A percentile compares a stretch with the other conserved stretches of the same genome.
Conservation (phyloP, 345 rosid genomes). For the Populus davidiana region DNA sequence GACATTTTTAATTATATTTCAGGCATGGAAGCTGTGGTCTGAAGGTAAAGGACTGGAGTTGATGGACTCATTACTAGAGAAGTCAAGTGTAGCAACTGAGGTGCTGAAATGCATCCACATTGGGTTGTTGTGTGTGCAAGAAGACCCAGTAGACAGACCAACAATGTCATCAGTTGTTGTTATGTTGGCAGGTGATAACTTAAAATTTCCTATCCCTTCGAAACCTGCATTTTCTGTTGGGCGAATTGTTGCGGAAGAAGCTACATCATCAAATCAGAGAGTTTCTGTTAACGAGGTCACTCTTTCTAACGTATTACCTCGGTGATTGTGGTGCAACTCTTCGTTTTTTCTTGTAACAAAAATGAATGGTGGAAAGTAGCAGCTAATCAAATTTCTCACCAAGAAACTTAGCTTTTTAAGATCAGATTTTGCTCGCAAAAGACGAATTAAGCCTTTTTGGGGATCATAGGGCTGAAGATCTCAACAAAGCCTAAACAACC, state of each 20-base stretch:
- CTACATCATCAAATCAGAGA: not conserved
- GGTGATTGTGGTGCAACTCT: not conserved
- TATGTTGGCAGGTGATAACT: conserved; percentile 21
- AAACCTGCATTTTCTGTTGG: conserved; percentile 3
- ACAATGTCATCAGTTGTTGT: conserved; percentile 1
- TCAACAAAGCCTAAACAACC: no score
- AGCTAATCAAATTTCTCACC: no score
- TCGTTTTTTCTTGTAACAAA: no score
- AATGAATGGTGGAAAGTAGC: no score
- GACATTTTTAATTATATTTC: not conserved
- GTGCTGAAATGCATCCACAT: conserved; percentile 10
- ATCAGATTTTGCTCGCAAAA: no score
- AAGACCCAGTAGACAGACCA: conserved; percentile 1
- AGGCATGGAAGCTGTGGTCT: conserved; percentile 20
- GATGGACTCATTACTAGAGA: not conserved
- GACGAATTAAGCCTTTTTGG: no score
- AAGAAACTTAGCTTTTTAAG: no score
- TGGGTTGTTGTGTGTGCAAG: not conserved
- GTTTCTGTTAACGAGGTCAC: not conserved
- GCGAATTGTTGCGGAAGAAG: not conserved
- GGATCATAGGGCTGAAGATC: no score
- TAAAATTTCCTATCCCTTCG: not conserved
- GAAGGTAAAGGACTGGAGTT: conserved; percentile 2
- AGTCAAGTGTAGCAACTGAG: not conserved
- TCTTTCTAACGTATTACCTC: conserved; percentile 2